Base-by-base conservation (phyloP, 768 basidiomycete genomes). In the Suillus ampliporus region DNA sequence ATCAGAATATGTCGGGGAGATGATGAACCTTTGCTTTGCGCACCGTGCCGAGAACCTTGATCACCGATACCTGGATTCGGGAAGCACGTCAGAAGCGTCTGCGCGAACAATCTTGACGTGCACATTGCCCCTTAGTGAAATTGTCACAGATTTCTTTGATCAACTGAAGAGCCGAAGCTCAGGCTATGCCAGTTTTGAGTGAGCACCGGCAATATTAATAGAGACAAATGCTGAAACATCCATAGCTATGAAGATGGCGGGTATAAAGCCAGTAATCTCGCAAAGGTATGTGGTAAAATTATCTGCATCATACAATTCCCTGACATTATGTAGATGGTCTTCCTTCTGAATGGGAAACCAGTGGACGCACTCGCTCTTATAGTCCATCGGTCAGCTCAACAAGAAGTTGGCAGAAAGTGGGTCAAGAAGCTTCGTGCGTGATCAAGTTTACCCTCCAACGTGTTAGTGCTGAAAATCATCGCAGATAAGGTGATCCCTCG, bases 61-160 rank as follows among this genome's bases (percentile, higher is more conserved):
- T 43, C 90, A 96, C 76, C 85, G 85, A 37, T 94, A 96, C 71
- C 82, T 98, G 21, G 94, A 97, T 58, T 74, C 77, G n/a, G 75
- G 78, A 23, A 58, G 44, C n/a, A 62, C 69, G 3, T 56, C 61
- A 26, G 44, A 50, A 69, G 63, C 62, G 11, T 75, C 74, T 7
- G 79, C 89, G 9, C 87, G 94, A 28, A 85, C 92, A 43, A 91
- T 97, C 58, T 77, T 99, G 65, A 90, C 86, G 14, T 96, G 93
- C 69, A 84, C 80, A 2, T 72, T 99, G n/a, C 97, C 97, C 23
- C 78, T 99, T 65, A 90, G 89, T 70, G 94, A 97, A 76, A 92
- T 99, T 60, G 94, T 99, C 3, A 94, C 92, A 2, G 88, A 95
- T 76, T 99, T 99, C 74, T 99, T 97, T 73, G 92, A 96, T 73